Base-by-base conservation (phyloP, 2,329 filamentous ascomycete species). In the Alternaria sp. region DNA sequence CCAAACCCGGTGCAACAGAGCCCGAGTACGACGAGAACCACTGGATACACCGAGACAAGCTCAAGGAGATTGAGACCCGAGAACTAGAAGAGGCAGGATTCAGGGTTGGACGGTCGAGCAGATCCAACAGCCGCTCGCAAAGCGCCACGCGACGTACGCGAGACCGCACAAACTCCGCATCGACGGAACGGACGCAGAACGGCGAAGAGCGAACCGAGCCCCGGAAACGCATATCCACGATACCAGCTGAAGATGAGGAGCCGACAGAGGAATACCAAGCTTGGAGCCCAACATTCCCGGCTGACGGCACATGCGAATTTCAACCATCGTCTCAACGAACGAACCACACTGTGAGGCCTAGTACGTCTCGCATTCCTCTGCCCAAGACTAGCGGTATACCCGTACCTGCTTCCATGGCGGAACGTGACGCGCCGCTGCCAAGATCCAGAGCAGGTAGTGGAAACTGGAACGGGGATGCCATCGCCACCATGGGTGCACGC, bases 41-140 rank as follows among this genome's bases (percentile, higher is more conserved):
- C 76, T 95, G 91, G 91, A 94, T 95, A 68, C 91, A 95, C 72
- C 83, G 91, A 56, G 91, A 95, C 78, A 94, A 94, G 78, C 80
- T 95, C 61, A 91, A 90, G 54, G 86, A 86, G 72, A 95, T 94
- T 67, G 91, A 95, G 78, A 94, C 82, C 67, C 85, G 88, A 71
- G 91, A 95, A 78, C 83, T 95, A 62, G 89, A 92, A 74, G 90
- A 90, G 58, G 90, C 90, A 6, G 91, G 91, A 29, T 88, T 93
- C 67, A 81, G 60, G 82, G 87, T 62, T 79, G 82, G 80, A 57
- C 84, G 78, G 44, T 58, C 67, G 40, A 77, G 74, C 57, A 69
- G 77, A 46, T 75, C 74, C 14, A 76, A 76, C 62, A 78, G 75
- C 57, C 68, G 73, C 37, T 77, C 77, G 10, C 70, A 76, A 52